A percentile compares a stretch with the other conserved stretches of the same genome.
Evolutionary conservation across 179 eudicot species (phyloP).

Genomic region (Silene vulgaris): DNA sequence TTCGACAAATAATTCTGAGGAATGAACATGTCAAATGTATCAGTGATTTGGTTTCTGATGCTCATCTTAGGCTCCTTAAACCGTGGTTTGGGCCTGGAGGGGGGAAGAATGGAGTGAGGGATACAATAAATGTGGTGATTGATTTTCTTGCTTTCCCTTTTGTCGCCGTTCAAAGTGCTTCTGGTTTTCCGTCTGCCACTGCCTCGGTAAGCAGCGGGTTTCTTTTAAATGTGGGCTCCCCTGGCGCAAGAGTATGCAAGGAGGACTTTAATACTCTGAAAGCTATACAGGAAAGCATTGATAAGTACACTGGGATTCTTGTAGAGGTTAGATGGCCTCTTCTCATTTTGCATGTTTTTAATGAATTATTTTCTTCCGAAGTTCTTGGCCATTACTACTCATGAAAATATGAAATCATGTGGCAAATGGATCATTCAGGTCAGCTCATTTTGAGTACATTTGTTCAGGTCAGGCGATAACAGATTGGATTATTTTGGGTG

Average conservation of each 20-base stretch:
- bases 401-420: neutral
- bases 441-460: neutral
- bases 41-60: slow-evolving; percentile 66
- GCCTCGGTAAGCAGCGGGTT: slow-evolving; percentile 90
- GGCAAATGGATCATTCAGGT: neutral
- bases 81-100: slow-evolving; percentile 89
- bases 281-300: slow-evolving; percentile 71
- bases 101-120: slow-evolving; percentile 67
- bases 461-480: neutral
- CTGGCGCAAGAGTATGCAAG: slow-evolving; percentile 79
- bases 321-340: slow-evolving; percentile 56
- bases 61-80: slow-evolving; percentile 63
- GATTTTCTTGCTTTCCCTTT: slow-evolving; percentile 95
- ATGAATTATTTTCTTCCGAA: neutral
- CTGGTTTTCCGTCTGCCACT: slow-evolving; percentile 70
- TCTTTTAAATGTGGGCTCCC: slow-evolving; percentile 80
- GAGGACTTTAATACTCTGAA: slow-evolving; percentile 74
- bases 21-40: slow-evolving; percentile 60
- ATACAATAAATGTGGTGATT: slow-evolving; percentile 65
- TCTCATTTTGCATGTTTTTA: neutral
- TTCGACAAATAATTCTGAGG: slow-evolving; percentile 73
- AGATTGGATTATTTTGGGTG: neutral
- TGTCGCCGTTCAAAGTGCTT: slow-evolving; percentile 76
- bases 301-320: slow-evolving; percentile 63
- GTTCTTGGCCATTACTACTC: neutral